Evolutionary conservation across 73 alveolate species (phyloP).

Genomic region (Paramecium primaurelia): DNA sequence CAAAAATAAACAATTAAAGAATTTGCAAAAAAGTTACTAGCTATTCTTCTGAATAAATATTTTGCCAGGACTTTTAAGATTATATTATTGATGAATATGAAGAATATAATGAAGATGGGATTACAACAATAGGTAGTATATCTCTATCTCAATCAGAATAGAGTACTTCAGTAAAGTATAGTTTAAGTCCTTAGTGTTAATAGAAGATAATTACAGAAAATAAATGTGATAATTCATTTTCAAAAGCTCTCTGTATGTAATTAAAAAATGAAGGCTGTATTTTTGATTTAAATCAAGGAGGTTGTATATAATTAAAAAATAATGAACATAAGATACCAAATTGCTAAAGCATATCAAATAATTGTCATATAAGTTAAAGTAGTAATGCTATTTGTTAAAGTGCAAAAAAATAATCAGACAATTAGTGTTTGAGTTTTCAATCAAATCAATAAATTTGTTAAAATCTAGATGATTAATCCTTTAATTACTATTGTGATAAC

Average conservation of each 20-base stretch:
- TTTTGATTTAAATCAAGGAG: slow-evolving; percentile 25
- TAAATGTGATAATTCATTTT: not conserved
- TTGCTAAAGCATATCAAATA: not conserved
- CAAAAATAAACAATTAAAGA: too few relatives aligned
- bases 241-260: slow-evolving; percentile 31
- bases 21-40: too few relatives aligned
- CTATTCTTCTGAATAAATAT: too few relatives aligned
- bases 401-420: too few relatives aligned
- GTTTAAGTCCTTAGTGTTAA: not conserved
- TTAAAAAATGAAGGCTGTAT: not conserved
- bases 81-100: too few relatives aligned
- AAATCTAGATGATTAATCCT: not conserved
- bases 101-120: too few relatives aligned
- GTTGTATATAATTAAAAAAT: not conserved
- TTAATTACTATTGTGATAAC: not conserved
- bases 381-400: not conserved
- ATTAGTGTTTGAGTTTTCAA: too few relatives aligned
- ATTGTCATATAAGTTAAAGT: not conserved
- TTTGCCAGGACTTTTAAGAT: too few relatives aligned
- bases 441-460: too few relatives aligned
- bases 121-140: too few relatives aligned
- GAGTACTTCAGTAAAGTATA: not conserved
- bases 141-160: too few relatives aligned
- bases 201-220: not conserved
- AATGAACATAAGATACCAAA: not conserved